phyloP scores from a whole-genome alignment of 306 rosid genomes.

The Mucuna pruriens region DNA sequence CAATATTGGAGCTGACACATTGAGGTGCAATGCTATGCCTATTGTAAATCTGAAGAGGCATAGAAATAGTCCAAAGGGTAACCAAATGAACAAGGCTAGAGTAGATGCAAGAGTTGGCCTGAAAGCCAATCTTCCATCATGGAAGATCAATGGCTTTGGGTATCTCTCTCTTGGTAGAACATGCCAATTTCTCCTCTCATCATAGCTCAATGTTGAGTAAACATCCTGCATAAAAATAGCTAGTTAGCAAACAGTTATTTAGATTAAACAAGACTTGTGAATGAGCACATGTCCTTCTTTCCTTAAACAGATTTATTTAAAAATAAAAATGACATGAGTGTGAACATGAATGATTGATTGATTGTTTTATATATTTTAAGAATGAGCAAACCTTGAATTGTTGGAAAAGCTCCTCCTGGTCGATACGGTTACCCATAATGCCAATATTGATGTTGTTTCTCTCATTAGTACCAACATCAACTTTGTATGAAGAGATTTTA shows the following conservation, averaged over 20 bases:
- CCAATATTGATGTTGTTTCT: not conserved
- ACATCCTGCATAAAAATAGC: constrained; percentile 43
- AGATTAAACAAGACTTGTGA: not conserved
- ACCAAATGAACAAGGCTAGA: constrained; percentile 60
- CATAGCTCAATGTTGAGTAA: constrained; percentile 44
- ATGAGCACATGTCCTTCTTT: not conserved
- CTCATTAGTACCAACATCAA: not conserved
- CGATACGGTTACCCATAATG: constrained; percentile 32
- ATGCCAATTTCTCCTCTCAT: constrained; percentile 59
- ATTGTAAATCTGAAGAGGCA: constrained; percentile 45
- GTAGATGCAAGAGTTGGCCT: constrained; percentile 56
- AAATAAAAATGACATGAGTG: not conserved
- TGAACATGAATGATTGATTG: not conserved
- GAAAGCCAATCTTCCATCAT: constrained; percentile 80
- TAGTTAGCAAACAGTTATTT: not conserved
- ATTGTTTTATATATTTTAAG: not conserved
- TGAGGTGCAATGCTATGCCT: constrained; percentile 47
- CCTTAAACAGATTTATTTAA: too few species aligned
- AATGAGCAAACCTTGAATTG: constrained; percentile 55
- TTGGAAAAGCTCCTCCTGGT: constrained; percentile 39
- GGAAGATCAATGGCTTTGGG: constrained; percentile 69
- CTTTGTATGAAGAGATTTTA: constrained; percentile 1
- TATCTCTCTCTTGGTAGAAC: constrained; percentile 56
- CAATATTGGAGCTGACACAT: constrained; percentile 52
- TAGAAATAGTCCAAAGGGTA: constrained; percentile 61